phyloP scores from a whole-genome alignment of 1,284 basidiomycete species.

The Sporisorium scitamineum region DNA sequence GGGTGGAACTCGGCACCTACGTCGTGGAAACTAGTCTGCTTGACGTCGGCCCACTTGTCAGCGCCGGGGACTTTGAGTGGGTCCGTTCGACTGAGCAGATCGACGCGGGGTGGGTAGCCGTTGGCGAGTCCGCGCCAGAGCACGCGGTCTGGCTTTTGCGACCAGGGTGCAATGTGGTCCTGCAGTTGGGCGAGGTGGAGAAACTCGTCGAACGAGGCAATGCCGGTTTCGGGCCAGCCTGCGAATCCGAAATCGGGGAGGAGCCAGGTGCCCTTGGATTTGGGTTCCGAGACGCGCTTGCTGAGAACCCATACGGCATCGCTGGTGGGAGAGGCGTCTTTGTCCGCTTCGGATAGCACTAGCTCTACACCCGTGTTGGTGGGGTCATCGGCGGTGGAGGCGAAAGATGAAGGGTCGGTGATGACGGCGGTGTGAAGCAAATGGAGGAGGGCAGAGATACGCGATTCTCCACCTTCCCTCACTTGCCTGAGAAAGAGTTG shows the following conservation, averaged over 20 bases:
- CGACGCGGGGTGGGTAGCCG: constrained; percentile 38
- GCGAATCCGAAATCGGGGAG: constrained; percentile 59
- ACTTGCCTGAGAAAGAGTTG: constrained; percentile 50
- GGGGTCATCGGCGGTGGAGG: neutral
- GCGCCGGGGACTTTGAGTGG: constrained; percentile 12
- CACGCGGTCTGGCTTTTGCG: constrained; percentile 25
- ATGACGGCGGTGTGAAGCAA: constrained; percentile 39
- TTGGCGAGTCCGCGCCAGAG: constrained; percentile 54
- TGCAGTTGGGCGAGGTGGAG: constrained; percentile 26
- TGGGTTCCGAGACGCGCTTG: constrained; percentile 31
- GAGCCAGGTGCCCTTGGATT: constrained; percentile 37
- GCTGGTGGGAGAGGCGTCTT: constrained; percentile 33
- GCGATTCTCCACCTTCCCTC: constrained; percentile 44
- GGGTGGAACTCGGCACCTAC: constrained; percentile 31
- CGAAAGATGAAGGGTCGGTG: constrained; percentile 21
- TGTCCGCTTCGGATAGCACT: constrained; percentile 49
- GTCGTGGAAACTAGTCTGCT: constrained; percentile 55
- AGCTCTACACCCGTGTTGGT: constrained; percentile 33
- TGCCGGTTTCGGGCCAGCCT: constrained; percentile 57
- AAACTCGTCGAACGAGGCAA: constrained; percentile 52
- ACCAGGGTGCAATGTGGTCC: constrained; percentile 45
- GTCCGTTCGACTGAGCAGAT: constrained; percentile 39
- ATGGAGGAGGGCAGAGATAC: constrained; percentile 48
- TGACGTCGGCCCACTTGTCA: constrained; percentile 51
- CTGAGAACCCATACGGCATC: constrained; percentile 41